A percentile compares a stretch with the other conserved stretches of the same genome.
Evolutionary conservation across 2,329 filamentous ascomycete genomes (phyloP).

Genomic region (Emmonsiellopsis sp.): DNA sequence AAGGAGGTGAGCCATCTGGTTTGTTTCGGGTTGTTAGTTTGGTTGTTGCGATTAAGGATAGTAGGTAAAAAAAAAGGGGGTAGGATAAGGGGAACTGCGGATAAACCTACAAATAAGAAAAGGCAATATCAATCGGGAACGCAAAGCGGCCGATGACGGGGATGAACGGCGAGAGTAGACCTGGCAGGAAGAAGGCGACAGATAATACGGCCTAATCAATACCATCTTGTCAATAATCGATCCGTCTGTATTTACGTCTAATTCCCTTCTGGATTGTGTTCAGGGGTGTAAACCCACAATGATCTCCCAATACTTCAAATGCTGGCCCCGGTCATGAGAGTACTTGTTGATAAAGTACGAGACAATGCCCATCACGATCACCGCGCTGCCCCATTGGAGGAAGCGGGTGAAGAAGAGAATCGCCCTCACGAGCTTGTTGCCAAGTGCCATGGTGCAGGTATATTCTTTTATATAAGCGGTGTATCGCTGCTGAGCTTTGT

Average conservation of each 20-base stretch:
- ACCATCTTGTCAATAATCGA: neutral
- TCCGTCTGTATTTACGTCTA: neutral
- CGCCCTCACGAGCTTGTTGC: slow-evolving; percentile 3
- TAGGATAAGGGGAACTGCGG: too few relatives aligned
- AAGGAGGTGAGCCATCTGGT: slow-evolving; percentile 39
- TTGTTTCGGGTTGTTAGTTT: neutral
- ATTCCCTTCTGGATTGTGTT: too few relatives aligned
- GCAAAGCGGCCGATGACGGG: slow-evolving; percentile 26
- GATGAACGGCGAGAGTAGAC: slow-evolving; percentile 33
- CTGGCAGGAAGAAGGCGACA: slow-evolving; percentile 34
- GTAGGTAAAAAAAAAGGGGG: neutral
- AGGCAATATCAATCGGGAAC: slow-evolving; percentile 33
- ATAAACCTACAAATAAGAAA: slow-evolving; percentile 35
- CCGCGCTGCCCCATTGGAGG: slow-evolving; percentile 30
- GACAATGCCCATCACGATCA: slow-evolving; percentile 33
- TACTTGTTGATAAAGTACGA: slow-evolving; percentile 30
- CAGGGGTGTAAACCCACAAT: slow-evolving; percentile 22
- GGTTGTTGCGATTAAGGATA: slow-evolving; percentile 5
- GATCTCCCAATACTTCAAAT: slow-evolving; percentile 30
- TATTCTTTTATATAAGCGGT: neutral
- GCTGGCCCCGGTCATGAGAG: slow-evolving; percentile 16
- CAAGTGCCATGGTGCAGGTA: neutral
- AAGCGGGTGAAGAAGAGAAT: slow-evolving; percentile 9
- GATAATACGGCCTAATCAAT: slow-evolving; percentile 21
- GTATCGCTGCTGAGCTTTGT: neutral